Evolutionary conservation across 345 rosid species (phyloP).

Genomic region (Linum tenue): DNA sequence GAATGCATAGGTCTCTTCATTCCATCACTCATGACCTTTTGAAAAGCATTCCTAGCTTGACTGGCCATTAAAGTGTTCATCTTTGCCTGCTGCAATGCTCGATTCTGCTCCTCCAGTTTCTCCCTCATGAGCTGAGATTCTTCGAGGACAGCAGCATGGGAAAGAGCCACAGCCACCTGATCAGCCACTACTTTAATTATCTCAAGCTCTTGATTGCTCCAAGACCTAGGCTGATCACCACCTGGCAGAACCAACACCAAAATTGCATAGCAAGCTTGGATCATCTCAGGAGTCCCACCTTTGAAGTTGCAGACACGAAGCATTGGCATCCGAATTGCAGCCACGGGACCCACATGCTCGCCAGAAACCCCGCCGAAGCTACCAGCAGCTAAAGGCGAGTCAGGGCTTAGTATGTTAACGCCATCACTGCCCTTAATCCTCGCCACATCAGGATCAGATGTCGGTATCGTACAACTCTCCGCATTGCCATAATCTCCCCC

Average conservation of each 20-base stretch:
- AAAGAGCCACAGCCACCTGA: slow-evolving; percentile 94
- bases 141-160: slow-evolving; percentile 93
- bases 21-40: slow-evolving; percentile 86
- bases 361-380: slow-evolving; percentile 40
- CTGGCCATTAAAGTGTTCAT: slow-evolving; percentile 80
- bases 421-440: slow-evolving; percentile 47
- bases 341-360: slow-evolving; percentile 53
- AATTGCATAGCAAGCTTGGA: slow-evolving; percentile 63
- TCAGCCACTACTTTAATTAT: slow-evolving; percentile 91
- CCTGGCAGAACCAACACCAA: slow-evolving; percentile 73
- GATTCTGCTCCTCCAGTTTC: slow-evolving; percentile 76
- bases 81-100: slow-evolving; percentile 60
- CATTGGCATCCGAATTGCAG: slow-evolving; percentile 97
- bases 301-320: slow-evolving; percentile 73
- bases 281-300: slow-evolving; percentile 79
- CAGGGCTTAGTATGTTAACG: slow-evolving; percentile 47
- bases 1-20: slow-evolving; percentile 95
- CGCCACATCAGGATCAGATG: slow-evolving; percentile 57
- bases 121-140: slow-evolving; percentile 95
- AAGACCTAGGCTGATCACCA: slow-evolving; percentile 44
- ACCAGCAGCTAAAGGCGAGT: slow-evolving; percentile 55
- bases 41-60: slow-evolving; percentile 67
- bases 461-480: slow-evolving; percentile 37
- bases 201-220: slow-evolving; percentile 79
- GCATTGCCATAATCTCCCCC: slow-evolving; percentile 31